Evolutionary conservation across 768 basidiomycete species (phyloP).

Genomic region (Aureoboletus auriporus): DNA sequence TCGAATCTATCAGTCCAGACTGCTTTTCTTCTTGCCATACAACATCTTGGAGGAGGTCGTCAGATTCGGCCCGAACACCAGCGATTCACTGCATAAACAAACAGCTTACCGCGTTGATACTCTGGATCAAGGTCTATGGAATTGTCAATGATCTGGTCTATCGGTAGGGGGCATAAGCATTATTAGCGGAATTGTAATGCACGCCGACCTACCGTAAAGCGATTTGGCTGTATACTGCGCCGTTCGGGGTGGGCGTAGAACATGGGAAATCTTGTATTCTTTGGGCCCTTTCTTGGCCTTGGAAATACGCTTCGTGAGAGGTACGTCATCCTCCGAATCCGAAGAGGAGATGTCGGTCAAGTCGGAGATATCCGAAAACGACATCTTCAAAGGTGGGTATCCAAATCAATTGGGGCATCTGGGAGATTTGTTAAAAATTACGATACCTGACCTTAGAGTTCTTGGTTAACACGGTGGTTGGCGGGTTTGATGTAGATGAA

Average conservation of each 20-base stretch:
- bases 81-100: background rate
- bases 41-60: conserved; percentile 38
- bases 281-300: conserved; percentile 21
- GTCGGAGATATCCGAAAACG: conserved; percentile 41
- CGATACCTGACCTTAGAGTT: background rate
- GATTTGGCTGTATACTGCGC: conserved; percentile 39
- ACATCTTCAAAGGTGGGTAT: conserved; percentile 19
- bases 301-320: conserved; percentile 19
- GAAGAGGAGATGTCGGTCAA: conserved; percentile 42
- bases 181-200: background rate
- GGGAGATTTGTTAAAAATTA: background rate
- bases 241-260: conserved; percentile 36
- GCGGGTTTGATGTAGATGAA: background rate
- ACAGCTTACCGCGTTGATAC: conserved; percentile 54
- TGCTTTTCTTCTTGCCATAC: conserved; percentile 67
- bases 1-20: conserved; percentile 57
- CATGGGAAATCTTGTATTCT: conserved; percentile 29
- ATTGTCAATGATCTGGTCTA: conserved; percentile 47
- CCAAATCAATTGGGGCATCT: background rate
- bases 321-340: conserved; percentile 33
- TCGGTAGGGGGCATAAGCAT: background rate
- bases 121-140: conserved; percentile 58
- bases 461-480: background rate
- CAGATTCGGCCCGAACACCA: background rate
- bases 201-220: conserved; percentile 37